Evolutionary conservation across 2,329 filamentous ascomycete species (phyloP).

Genomic region (Graphiopsis chlorocephala): DNA sequence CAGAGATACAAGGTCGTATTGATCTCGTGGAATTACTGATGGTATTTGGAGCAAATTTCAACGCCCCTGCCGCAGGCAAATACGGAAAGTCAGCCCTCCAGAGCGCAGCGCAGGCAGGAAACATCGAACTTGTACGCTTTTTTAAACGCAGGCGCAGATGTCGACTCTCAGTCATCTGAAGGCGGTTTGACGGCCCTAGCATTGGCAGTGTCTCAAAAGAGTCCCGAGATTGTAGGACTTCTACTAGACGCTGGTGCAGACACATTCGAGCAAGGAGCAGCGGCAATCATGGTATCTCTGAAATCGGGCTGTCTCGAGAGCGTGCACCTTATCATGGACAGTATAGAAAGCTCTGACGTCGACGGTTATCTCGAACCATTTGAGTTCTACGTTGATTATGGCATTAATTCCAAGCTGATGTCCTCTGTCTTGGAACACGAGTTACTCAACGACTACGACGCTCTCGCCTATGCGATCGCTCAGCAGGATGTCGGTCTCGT

Average conservation of each 20-base stretch:
- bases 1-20: background rate
- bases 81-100: background rate
- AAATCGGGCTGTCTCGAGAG: background rate
- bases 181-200: background rate
- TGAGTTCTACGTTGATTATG: fast-evolving
- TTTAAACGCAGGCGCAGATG: background rate
- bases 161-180: background rate
- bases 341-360: background rate
- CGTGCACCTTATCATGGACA: background rate
- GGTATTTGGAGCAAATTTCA: background rate
- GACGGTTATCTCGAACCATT: background rate
- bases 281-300: background rate
- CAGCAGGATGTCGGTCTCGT: background rate
- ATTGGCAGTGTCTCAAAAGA: background rate
- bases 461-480: background rate
- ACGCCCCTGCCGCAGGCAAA: background rate
- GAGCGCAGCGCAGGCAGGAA: background rate
- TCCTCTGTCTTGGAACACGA: background rate
- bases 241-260: background rate
- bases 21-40: background rate
- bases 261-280: background rate
- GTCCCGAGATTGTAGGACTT: background rate
- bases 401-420: background rate
- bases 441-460: background rate
- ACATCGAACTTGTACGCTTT: background rate